Percentiles rank a stretch among this genome's conserved stretches.
phyloP scores from a whole-genome alignment of 805 yeast species.

The Pichia heedii region DNA sequence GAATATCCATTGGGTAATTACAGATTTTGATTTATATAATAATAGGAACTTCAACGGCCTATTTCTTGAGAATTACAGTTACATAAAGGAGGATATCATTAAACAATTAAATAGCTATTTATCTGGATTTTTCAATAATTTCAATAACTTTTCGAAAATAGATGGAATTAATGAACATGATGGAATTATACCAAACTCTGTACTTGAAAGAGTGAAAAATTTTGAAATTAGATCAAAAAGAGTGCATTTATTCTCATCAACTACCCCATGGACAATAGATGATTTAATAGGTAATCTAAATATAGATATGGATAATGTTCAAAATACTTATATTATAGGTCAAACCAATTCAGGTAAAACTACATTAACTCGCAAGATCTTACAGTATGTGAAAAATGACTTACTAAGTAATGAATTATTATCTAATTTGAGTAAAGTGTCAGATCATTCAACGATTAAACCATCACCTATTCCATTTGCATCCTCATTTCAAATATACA shows the following conservation, averaged over 20 bases:
- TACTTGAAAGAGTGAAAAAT: neutral
- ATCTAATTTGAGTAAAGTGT: neutral
- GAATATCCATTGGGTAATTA: constrained; percentile 7
- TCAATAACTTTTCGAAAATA: too few relatives aligned
- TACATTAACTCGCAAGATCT: constrained; percentile 11
- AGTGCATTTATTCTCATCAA: constrained; percentile 5
- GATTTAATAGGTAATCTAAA: neutral
- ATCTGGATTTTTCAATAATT: neutral
- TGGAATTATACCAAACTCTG: neutral
- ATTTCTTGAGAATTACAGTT: neutral
- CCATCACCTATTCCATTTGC: constrained; percentile 6
- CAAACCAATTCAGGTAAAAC: constrained; percentile 25
- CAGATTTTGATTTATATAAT: neutral
- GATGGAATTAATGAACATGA: too few relatives aligned
- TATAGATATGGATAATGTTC: neutral
- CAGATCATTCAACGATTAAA: neutral
- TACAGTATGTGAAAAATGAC: constrained; percentile 1
- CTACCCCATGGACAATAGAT: constrained; percentile 2
- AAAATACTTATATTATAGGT: constrained; percentile 20
- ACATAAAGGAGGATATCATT: neutral
- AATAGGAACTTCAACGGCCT: too few relatives aligned
- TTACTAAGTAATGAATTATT: neutral
- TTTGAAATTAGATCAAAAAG: neutral
- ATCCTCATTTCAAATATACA: constrained; percentile 9
- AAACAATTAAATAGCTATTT: neutral